These are phyloP conservation scores for Galerina sulciceps DNA, from an alignment of 768 basidiomycete genomes.

Conservation along the genomic window DNA sequence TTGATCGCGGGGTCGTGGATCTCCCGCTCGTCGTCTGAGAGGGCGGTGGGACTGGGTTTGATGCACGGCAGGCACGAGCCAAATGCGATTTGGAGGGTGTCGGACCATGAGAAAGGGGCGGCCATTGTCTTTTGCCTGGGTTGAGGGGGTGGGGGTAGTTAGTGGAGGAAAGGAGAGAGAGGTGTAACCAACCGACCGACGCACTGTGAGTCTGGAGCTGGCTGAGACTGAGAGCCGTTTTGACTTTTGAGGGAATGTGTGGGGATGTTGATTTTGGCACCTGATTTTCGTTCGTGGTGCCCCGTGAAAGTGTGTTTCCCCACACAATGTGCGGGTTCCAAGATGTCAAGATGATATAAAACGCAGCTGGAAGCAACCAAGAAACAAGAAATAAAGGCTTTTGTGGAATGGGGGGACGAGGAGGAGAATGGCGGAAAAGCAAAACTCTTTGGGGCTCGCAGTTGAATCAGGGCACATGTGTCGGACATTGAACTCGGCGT, in stretches of 20 bases:
- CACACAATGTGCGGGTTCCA: background rate
- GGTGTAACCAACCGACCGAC: background rate
- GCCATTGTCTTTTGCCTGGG: constrained; percentile 29
- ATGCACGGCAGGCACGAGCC: constrained; percentile 66
- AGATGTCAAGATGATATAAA: too few species aligned
- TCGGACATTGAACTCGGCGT: too few species aligned
- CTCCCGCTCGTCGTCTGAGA: constrained; percentile 15
- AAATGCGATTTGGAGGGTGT: constrained; percentile 60
- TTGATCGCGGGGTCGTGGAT: constrained; percentile 34
- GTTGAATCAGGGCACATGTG: too few species aligned
- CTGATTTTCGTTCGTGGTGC: background rate
- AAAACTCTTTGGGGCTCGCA: too few species aligned
- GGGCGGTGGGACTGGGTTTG: constrained; percentile 24
- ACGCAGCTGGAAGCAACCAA: too few species aligned
- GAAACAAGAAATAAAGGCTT: too few species aligned
- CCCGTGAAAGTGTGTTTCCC: background rate
- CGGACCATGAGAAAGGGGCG: constrained; percentile 59
- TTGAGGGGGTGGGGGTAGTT: background rate
- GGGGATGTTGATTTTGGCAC: background rate
- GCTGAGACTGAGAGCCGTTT: background rate
- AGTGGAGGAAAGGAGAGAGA: background rate
- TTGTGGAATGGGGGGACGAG: too few species aligned
- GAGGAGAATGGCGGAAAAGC: too few species aligned
- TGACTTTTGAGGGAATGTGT: background rate
- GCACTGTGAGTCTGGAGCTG: too few species aligned